Conservation (phyloP, 1,284 basidiomycete species). For the Ceratobasidium theobromae region DNA sequence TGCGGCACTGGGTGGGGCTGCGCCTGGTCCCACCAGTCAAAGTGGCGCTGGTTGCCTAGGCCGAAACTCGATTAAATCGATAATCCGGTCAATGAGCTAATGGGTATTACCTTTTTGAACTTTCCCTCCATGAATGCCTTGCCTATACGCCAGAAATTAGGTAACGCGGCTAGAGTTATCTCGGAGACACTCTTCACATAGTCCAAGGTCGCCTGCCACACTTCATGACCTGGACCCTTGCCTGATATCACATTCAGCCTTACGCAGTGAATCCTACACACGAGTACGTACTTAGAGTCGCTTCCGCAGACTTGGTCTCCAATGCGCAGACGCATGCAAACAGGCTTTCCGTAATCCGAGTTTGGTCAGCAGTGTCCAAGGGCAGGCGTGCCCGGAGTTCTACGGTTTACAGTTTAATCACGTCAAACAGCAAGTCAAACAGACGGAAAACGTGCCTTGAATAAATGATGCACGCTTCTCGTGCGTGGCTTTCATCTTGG, state of each 20-base stretch:
- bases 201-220: constrained; percentile 80
- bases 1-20: constrained; percentile 79
- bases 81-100: not conserved
- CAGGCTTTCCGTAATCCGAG: constrained; percentile 55
- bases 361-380: constrained; percentile 20
- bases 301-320: constrained; percentile 65
- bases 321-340: constrained; percentile 58
- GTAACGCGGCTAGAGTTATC: constrained; percentile 60
- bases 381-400: constrained; percentile 14
- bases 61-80: not conserved
- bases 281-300: constrained; percentile 57
- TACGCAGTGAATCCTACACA: not conserved
- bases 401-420: not conserved
- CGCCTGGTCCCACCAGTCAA: constrained; percentile 47
- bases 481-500: constrained; percentile 73
- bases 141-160: constrained; percentile 92
- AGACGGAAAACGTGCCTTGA: constrained; percentile 52
- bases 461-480: constrained; percentile 57
- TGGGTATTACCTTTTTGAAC: constrained; percentile 69
- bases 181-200: constrained; percentile 53
- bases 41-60: constrained; percentile 33
- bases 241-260: constrained; percentile 45
- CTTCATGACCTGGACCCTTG: constrained; percentile 63
- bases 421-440: not conserved
- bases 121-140: constrained; percentile 90